phyloP scores from a whole-genome alignment of 495 filamentous ascomycete genomes.

The Tetracladium setigerum region DNA sequence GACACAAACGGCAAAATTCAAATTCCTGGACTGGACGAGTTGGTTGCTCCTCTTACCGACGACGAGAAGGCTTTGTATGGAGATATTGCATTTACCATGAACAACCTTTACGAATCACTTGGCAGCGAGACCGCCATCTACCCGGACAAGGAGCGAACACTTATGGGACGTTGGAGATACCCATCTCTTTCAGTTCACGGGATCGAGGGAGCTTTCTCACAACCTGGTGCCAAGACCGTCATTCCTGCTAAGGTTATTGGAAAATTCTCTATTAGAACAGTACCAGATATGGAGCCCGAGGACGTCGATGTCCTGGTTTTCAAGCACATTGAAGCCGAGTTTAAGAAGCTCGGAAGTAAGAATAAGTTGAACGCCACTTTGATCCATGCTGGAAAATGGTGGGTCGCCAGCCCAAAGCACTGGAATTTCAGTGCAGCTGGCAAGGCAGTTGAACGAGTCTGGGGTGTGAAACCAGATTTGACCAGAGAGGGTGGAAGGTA shows the following conservation, averaged over 20 bases:
- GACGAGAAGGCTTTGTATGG: conserved; percentile 83
- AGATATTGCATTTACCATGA: conserved; percentile 88
- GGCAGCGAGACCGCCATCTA: conserved; percentile 81
- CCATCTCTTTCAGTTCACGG: conserved; percentile 95
- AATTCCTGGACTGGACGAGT: conserved; percentile 82
- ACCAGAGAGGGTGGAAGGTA: conserved; percentile 91
- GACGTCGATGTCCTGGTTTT: conserved; percentile 79
- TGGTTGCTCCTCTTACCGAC: conserved; percentile 78
- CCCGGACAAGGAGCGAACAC: conserved; percentile 73
- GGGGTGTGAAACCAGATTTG: conserved; percentile 86
- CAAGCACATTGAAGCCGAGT: conserved; percentile 69
- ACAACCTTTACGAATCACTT: conserved; percentile 83
- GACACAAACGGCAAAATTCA: conserved; percentile 83
- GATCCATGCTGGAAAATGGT: conserved; percentile 93
- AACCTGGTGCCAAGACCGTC: conserved; percentile 92
- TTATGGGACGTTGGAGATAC: conserved; percentile 94
- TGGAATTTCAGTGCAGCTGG: conserved; percentile 94
- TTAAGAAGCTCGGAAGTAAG: conserved; percentile 79
- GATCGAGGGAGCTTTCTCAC: conserved; percentile 91
- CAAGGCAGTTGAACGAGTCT: conserved; percentile 90
- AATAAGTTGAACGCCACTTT: conserved; percentile 76
- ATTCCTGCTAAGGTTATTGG: conserved; percentile 96
- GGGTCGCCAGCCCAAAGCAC: conserved; percentile 93
- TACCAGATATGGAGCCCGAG: conserved; percentile 93
- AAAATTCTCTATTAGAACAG: conserved; percentile 96